phyloP scores from a whole-genome alignment of 2,329 filamentous ascomycete genomes.

The Stagonosporopsis rhizophila region DNA sequence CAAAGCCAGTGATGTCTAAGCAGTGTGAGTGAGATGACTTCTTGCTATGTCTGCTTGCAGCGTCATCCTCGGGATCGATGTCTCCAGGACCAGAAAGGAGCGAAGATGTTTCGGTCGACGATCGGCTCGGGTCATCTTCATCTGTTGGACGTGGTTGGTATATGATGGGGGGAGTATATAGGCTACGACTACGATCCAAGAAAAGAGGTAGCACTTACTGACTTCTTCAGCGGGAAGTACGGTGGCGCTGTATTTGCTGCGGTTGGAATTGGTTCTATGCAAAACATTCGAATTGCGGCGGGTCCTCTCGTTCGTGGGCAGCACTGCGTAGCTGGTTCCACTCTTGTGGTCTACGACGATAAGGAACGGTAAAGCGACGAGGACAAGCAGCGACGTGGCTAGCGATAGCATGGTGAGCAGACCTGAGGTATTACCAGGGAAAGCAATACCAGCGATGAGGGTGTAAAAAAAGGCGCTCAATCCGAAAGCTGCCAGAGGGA shows the following conservation, averaged over 20 bases:
- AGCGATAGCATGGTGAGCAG: constrained; percentile 82
- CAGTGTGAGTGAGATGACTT: constrained; percentile 77
- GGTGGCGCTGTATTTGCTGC: constrained; percentile 52
- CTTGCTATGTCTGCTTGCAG: constrained; percentile 58
- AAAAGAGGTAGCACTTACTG: constrained; percentile 63
- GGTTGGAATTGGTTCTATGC: constrained; percentile 56
- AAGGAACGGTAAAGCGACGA: constrained; percentile 84
- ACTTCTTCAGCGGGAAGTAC: constrained; percentile 59
- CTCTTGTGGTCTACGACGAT: constrained; percentile 73
- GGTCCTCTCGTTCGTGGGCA: constrained; percentile 60
- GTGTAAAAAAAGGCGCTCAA: constrained; percentile 98
- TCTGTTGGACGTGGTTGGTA: constrained; percentile 47
- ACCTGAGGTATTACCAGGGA: constrained; percentile 81
- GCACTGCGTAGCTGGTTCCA: constrained; percentile 62
- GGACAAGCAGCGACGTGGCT: constrained; percentile 78
- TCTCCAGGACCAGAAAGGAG: constrained; percentile 74
- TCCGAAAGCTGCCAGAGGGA: constrained; percentile 91
- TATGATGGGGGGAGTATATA: constrained; percentile 31
- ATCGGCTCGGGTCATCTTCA: constrained; percentile 48
- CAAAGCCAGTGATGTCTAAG: constrained; percentile 88
- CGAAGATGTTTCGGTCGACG: constrained; percentile 78
- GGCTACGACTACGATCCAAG: constrained; percentile 11
- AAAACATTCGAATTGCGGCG: constrained; percentile 54
- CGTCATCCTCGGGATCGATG: constrained; percentile 53
- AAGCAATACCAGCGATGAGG: constrained; percentile 74